Base-by-base conservation (phyloP, 768 basidiomycete genomes). In the Pleurotus sapidus region DNA sequence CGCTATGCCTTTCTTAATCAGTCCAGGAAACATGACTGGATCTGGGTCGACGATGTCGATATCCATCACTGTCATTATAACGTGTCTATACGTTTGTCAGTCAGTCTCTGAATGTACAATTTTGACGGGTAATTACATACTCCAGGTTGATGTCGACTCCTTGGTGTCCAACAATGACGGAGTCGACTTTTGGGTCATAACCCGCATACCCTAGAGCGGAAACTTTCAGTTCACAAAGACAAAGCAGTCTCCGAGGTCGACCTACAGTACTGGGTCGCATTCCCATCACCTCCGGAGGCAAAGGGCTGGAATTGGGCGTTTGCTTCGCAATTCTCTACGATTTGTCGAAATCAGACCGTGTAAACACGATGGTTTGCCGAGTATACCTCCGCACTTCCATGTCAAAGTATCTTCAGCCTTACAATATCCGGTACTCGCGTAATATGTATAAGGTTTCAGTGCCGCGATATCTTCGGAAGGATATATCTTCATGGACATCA, bases 361-460 rank as follows among this genome's bases (percentile, higher is more conserved):
- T 12, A 25, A 42, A 23, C 12, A 25, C 15, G 17, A n/a, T 12
- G 4, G n/a, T 4, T 9, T 2, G 38, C 8, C n/a, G 14, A 39
- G 68, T 74, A 6, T 49, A 78, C 78, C 59, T 64, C 81, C 80
- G 56, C 81, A 83, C 27, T 70, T 60, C 81, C 81, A 83, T 37
- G 71, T 66, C 23, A 73, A 54, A 3, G 78, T 80, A 25, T 65
- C 60, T 6, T 68, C 43, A 14, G 78, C 68, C 2, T 61, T 49
- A 55, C 81, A 83, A 55, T 79, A 79, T 0, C 69, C 79, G 7
- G 78, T 58, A n/a, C 71, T 71, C 1, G 82, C 78, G 59, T 74
- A 80, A 46, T 65, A 67, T 0, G 77, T 72, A 63, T 74, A 82
- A 2, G 79, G 69, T n/a, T 65, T 74, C 59, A 70, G 77, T 15